A percentile compares a stretch with the other conserved stretches of the same genome.
Evolutionary conservation across 441 rosid species (phyloP).

Genomic region (Erodium chrysanthum): DNA sequence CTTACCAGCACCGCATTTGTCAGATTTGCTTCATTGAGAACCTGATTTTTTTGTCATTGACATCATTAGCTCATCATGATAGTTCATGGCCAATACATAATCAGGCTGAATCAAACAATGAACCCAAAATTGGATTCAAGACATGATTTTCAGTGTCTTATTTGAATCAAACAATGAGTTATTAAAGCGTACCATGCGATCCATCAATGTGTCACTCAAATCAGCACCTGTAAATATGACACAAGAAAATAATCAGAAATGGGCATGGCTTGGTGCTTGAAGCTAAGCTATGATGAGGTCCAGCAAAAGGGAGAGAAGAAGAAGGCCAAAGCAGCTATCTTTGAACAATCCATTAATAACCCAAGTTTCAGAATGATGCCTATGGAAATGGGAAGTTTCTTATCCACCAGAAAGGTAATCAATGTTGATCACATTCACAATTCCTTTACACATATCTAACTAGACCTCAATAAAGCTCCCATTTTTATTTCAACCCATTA

Average conservation of each 20-base stretch:
- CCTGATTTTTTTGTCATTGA: constrained; percentile 26
- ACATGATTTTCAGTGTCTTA: too few species aligned
- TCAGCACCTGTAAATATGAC: constrained; percentile 52
- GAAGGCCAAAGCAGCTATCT: neutral
- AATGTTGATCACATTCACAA: neutral
- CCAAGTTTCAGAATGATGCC: neutral
- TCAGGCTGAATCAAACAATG: neutral
- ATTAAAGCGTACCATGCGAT: constrained; percentile 60
- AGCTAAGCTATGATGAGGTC: too few species aligned
- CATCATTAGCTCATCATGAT: too few species aligned
- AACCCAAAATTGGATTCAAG: neutral
- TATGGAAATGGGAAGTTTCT: too few species aligned
- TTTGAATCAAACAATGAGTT: too few species aligned
- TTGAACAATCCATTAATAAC: neutral
- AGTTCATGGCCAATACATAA: too few species aligned
- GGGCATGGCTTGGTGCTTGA: neutral
- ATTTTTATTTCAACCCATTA: neutral
- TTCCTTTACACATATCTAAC: neutral
- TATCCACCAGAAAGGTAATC: neutral
- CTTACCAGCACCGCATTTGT: constrained; percentile 74
- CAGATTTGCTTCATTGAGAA: constrained; percentile 77
- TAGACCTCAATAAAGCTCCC: neutral
- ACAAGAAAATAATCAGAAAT: neutral
- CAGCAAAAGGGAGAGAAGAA: too few species aligned
- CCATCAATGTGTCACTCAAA: constrained; percentile 92